A percentile compares a stretch with the other conserved stretches of the same genome.
These are phyloP conservation scores for Styphnolobium japonicum DNA, from an alignment of 306 rosid genomes.

Conservation along the genomic window DNA sequence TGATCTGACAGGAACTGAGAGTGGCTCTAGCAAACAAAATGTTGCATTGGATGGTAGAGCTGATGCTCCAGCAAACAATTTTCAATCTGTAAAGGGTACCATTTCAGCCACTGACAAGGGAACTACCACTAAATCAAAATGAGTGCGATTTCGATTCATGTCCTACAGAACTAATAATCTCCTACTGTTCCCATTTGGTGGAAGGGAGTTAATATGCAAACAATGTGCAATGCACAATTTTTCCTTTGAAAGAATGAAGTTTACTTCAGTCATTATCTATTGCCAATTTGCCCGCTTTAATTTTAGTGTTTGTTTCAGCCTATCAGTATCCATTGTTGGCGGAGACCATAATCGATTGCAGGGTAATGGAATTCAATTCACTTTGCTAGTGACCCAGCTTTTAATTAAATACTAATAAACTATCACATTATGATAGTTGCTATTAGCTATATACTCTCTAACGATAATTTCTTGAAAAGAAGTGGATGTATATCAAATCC, in stretches of 20 bases:
- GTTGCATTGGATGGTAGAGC: neutral
- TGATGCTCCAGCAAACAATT: neutral
- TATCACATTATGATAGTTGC: neutral
- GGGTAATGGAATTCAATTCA: neutral
- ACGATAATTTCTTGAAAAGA: neutral
- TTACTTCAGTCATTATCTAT: too few species aligned
- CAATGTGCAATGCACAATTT: too few species aligned
- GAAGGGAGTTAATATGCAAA: neutral
- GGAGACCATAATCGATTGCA: neutral
- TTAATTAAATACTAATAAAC: neutral
- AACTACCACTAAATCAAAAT: neutral
- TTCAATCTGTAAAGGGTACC: neutral
- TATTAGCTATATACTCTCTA: neutral
- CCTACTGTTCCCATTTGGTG: neutral
- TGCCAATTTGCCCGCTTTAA: too few species aligned
- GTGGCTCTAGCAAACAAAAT: neutral
- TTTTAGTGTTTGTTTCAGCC: too few species aligned
- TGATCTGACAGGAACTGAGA: neutral
- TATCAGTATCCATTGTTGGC: too few species aligned
- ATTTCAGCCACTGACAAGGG: neutral
- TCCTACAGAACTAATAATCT: neutral
- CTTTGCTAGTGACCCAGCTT: too few species aligned
- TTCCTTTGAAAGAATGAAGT: too few species aligned
- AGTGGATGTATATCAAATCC: neutral
- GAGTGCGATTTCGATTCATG: too few species aligned